phyloP scores from a whole-genome alignment of 1,139 yeast species.

The Debaryomycetaceae sp. region DNA sequence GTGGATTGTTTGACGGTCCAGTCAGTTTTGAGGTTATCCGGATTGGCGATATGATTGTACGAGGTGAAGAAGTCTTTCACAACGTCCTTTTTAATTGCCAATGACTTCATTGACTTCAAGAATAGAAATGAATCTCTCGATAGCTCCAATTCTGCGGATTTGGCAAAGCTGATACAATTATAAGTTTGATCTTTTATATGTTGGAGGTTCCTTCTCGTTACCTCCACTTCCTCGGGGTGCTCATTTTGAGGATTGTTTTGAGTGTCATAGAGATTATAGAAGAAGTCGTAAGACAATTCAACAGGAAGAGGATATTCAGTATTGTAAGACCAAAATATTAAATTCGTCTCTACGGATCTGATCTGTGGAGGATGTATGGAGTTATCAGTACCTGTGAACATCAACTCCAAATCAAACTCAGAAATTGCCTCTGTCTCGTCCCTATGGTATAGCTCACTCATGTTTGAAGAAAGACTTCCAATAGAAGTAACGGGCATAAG shows the following conservation, averaged over 20 bases:
- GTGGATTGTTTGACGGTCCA: conserved; percentile 28
- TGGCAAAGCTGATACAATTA: conserved; percentile 32
- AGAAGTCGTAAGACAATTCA: conserved; percentile 40
- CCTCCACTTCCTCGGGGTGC: conserved; percentile 26
- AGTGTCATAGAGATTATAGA: conserved; percentile 27
- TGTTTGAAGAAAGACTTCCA: conserved; percentile 11
- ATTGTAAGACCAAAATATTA: conserved; percentile 42
- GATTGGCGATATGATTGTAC: conserved; percentile 15
- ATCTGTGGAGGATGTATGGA: conserved; percentile 30
- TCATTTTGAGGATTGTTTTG: conserved; percentile 10
- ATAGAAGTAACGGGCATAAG: conserved; percentile 3
- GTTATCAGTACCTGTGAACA: conserved; percentile 16
- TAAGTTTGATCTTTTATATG: conserved; percentile 32
- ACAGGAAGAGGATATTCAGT: conserved; percentile 44
- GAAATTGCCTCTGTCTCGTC: conserved; percentile 19
- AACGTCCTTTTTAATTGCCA: conserved; percentile 42
- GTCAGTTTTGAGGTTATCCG: conserved; percentile 18
- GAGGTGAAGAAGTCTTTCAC: conserved; percentile 35
- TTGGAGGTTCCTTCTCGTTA: conserved; percentile 36
- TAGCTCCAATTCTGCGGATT: conserved; percentile 29
- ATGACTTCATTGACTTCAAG: conserved; percentile 36
- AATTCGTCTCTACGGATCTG: conserved; percentile 30
- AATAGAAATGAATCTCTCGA: conserved; percentile 35
- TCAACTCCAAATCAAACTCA: conserved; percentile 24
- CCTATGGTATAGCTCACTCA: conserved; percentile 33